phyloP scores from a whole-genome alignment of 2,329 filamentous ascomycete genomes.

The Fusarium phyllophilum region DNA sequence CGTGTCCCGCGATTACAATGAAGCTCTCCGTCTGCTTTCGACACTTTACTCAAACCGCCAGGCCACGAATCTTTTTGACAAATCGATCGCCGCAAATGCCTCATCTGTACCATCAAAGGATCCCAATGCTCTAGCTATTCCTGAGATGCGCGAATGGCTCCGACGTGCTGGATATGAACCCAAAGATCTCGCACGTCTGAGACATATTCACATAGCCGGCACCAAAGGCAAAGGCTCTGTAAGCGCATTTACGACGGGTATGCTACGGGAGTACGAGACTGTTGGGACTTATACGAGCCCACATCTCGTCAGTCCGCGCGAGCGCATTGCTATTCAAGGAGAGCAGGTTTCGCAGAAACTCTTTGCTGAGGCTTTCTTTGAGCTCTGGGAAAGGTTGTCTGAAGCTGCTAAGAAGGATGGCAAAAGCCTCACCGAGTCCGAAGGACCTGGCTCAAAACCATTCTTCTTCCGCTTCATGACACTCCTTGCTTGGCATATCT shows the following conservation, averaged over 20 bases:
- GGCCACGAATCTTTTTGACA: slow-evolving; percentile 63
- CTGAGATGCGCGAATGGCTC: slow-evolving; percentile 85
- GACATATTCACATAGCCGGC: slow-evolving; percentile 84
- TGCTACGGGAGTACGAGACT: slow-evolving; percentile 65
- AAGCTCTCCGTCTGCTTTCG: slow-evolving; percentile 79
- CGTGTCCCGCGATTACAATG: slow-evolving; percentile 60
- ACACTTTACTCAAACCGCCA: slow-evolving; percentile 83
- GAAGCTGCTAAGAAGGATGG: slow-evolving; percentile 50
- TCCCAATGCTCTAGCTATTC: slow-evolving; percentile 79
- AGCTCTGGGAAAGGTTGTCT: slow-evolving; percentile 77
- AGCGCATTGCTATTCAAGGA: slow-evolving; percentile 85
- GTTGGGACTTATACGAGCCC: slow-evolving; percentile 88
- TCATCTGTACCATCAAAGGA: slow-evolving; percentile 54
- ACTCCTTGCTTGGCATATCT: slow-evolving; percentile 86
- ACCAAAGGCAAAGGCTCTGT: slow-evolving; percentile 96
- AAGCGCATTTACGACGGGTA: slow-evolving; percentile 82
- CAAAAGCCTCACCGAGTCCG: slow-evolving; percentile 54
- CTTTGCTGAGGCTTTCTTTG: slow-evolving; percentile 84
- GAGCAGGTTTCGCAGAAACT: slow-evolving; percentile 71
- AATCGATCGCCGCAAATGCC: slow-evolving; percentile 45
- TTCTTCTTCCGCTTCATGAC: slow-evolving; percentile 95
- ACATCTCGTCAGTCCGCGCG: slow-evolving; percentile 83
- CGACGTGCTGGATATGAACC: slow-evolving; percentile 76
- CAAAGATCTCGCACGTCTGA: slow-evolving; percentile 54
- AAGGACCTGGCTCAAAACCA: slow-evolving; percentile 75